Conservation (phyloP, 2,329 filamentous ascomycete genomes). For the Phoma sp. region DNA sequence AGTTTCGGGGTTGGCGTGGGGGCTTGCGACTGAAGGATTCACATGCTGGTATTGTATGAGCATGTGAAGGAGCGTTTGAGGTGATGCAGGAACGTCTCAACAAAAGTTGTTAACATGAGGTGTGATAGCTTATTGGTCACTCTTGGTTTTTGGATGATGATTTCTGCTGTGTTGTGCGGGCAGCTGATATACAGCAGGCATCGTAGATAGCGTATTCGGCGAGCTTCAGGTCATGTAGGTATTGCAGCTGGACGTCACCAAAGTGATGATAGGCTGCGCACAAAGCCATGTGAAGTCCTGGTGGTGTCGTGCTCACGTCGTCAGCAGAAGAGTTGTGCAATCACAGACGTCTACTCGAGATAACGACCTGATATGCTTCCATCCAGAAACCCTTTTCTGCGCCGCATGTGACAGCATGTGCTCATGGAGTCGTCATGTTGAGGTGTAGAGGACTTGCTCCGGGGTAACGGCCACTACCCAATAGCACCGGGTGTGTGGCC, state of each 20-base stretch:
- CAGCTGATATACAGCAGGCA: not conserved
- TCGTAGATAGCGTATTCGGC: not conserved
- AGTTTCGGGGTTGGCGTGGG: slow-evolving; percentile 11
- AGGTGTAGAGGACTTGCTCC: slow-evolving; percentile 2
- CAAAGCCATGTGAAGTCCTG: not conserved
- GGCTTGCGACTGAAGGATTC: slow-evolving; percentile 3
- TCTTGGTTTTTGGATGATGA: not conserved
- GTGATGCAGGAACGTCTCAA: slow-evolving; percentile 21
- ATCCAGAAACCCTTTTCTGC: not conserved
- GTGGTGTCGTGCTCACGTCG: not conserved
- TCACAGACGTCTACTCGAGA: not conserved
- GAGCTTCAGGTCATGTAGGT: not conserved
- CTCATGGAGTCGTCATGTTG: slow-evolving; percentile 11
- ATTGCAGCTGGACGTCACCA: not conserved
- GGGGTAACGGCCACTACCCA: slow-evolving; percentile 1
- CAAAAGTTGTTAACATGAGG: not conserved
- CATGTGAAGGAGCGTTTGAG: slow-evolving; percentile 11
- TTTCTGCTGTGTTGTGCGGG: not conserved
- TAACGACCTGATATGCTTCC: not conserved
- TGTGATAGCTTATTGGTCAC: not conserved
- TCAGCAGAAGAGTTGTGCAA: not conserved
- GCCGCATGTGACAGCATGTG: slow-evolving; percentile 10
- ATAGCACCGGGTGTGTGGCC: slow-evolving; percentile 6
- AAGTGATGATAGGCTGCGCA: not conserved
- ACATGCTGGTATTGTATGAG: slow-evolving; percentile 10